These are phyloP conservation scores for Agrocybe praecox DNA, from an alignment of 768 basidiomycete species.

Conservation along the genomic window DNA sequence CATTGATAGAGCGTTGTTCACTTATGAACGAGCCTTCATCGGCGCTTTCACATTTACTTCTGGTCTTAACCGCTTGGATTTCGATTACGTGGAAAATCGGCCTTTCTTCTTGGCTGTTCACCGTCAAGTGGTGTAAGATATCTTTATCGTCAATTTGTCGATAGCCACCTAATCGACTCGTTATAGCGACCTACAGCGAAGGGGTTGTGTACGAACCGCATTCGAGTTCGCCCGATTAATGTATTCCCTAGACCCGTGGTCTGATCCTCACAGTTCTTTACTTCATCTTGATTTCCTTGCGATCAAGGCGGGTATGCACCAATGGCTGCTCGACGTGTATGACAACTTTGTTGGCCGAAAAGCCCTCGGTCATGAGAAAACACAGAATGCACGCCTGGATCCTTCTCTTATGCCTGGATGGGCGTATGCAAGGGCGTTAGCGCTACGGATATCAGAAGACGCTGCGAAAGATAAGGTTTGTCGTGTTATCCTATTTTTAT, in stretches of 20 bases:
- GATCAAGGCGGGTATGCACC: slow-evolving; percentile 74
- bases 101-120: slow-evolving; percentile 91
- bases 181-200: slow-evolving; percentile 77
- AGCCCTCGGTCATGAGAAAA: slow-evolving; percentile 15
- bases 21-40: slow-evolving; percentile 89
- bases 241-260: slow-evolving; percentile 80
- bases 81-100: slow-evolving; percentile 88
- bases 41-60: slow-evolving; percentile 85
- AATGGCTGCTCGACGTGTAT: slow-evolving; percentile 80
- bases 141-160: too few relatives aligned
- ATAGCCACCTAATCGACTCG: not conserved
- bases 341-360: slow-evolving; percentile 41
- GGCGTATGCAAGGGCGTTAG: slow-evolving; percentile 72
- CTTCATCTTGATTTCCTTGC: slow-evolving; percentile 87
- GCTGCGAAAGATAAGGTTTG: slow-evolving; percentile 41
- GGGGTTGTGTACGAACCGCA: slow-evolving; percentile 87
- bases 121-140: slow-evolving; percentile 73
- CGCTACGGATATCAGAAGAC: slow-evolving; percentile 56
- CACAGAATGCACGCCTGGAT: slow-evolving; percentile 37
- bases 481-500: too few relatives aligned
- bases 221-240: slow-evolving; percentile 92
- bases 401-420: slow-evolving; percentile 77
- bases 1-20: slow-evolving; percentile 91
- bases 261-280: slow-evolving; percentile 87
- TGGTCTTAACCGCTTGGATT: slow-evolving; percentile 85